Base-by-base conservation (phyloP, 1,284 basidiomycete genomes). In the Sanguinoderma infundibulare region DNA sequence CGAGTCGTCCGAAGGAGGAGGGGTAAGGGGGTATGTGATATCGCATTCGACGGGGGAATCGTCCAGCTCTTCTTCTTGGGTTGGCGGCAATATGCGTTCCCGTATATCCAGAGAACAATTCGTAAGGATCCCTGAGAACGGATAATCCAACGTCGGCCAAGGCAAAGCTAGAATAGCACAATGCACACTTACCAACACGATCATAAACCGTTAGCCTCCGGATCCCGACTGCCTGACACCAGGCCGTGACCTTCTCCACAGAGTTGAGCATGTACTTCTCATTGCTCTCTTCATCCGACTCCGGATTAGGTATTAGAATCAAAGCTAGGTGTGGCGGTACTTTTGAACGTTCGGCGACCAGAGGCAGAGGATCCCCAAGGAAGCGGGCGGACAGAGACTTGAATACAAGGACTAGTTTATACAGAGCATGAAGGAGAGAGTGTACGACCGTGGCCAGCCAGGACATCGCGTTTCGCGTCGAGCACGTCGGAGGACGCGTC, bases 151-250 rank as follows among this genome's bases (percentile, higher is more conserved):
- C 26, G 4, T 53, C 26, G 15, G 7, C 22, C 26, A 24, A 42
- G 30, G 8, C 9, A 5, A 34, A 4, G 10, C n/a, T 1, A 17
- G 24, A 14, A 8, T 8, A 20, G 15, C 15, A 28, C 2, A 26
- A 26, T 9, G 24, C n/a, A 20, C 1, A 73, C 84, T 57, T 70
- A 91, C 91, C 91, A 63, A 83, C 75, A 61, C 82, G 79, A 71
- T 93, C 91, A 67, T 91, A 92, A 4, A 90, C 79, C 17, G 86
- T 90, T 53, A 92, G 76, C 53, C 79, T 80, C 61, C 75, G 72
- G 57, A 92, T 84, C 14, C 88, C 89, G 40, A 78, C 74, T 26
- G 65, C 71, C 59, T 78, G 81, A 75, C 87, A 91, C 87, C 89
- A 92, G 12, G 71, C 72, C 8, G 82, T 81, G 15, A 79, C 80